Evolutionary conservation across 768 basidiomycete genomes (phyloP).

Genomic region (Tricholoma furcatifolium): DNA sequence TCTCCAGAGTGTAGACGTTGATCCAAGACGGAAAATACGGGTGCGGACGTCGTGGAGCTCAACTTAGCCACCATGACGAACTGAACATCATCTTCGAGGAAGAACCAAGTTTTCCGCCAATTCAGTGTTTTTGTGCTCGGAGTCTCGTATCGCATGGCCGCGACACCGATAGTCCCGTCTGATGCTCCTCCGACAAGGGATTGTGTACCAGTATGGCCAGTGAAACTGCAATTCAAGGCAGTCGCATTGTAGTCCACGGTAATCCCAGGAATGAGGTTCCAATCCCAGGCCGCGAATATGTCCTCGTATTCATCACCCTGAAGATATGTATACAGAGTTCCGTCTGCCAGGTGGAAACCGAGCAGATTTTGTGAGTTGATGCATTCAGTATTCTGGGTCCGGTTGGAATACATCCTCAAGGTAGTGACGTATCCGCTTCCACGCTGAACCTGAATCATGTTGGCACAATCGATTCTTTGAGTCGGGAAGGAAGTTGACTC

Average conservation of each 20-base stretch:
- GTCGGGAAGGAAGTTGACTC: not conserved
- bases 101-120: slow-evolving; percentile 78
- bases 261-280: slow-evolving; percentile 74
- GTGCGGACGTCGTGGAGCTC: slow-evolving; percentile 40
- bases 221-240: slow-evolving; percentile 46
- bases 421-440: slow-evolving; percentile 53
- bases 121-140: slow-evolving; percentile 51
- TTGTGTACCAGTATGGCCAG: slow-evolving; percentile 43
- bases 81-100: slow-evolving; percentile 64
- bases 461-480: not conserved
- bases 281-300: slow-evolving; percentile 73
- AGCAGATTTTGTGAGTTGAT: slow-evolving; percentile 61
- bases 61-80: slow-evolving; percentile 60
- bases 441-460: slow-evolving; percentile 15
- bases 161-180: slow-evolving; percentile 52
- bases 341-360: slow-evolving; percentile 73
- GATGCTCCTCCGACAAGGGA: slow-evolving; percentile 68
- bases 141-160: slow-evolving; percentile 68
- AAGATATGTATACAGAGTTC: slow-evolving; percentile 62
- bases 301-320: slow-evolving; percentile 73
- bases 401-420: slow-evolving; percentile 60
- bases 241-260: slow-evolving; percentile 66
- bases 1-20: slow-evolving; percentile 49
- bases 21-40: slow-evolving; percentile 66
- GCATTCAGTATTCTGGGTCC: slow-evolving; percentile 65